A percentile compares a stretch with the other conserved stretches of the same genome.
phyloP scores from a whole-genome alignment of 495 filamentous ascomycete genomes.

The Penicillium coffeae region DNA sequence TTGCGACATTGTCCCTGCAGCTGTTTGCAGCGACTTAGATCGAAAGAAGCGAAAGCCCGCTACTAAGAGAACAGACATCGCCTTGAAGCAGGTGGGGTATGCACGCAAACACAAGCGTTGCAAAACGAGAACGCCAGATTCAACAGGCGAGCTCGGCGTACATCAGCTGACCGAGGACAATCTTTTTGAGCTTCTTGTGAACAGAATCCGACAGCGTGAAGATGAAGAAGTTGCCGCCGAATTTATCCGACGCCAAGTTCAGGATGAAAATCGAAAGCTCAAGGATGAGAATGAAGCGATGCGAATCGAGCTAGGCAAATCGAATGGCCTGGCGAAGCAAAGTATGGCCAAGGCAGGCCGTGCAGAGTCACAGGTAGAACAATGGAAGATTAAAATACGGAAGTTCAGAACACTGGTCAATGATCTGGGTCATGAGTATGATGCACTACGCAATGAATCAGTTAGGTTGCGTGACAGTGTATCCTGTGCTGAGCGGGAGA shows the following conservation, averaged over 20 bases:
- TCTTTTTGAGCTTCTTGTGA: conserved; percentile 36
- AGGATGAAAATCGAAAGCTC: conserved; percentile 18
- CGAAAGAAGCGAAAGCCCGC: no score
- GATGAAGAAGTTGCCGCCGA: conserved; percentile 27
- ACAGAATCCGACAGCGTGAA: conserved; percentile 32
- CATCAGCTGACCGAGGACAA: conserved; percentile 28
- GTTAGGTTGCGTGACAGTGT: conserved; percentile 18
- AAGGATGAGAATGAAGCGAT: conserved; percentile 26
- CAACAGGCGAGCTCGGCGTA: background rate
- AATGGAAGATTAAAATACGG: conserved; percentile 32
- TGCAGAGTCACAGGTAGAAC: conserved; percentile 17
- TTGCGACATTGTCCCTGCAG: no score
- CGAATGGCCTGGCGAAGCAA: conserved; percentile 15
- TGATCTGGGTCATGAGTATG: conserved; percentile 32
- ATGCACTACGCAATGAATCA: conserved; percentile 25
- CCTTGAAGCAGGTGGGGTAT: background rate
- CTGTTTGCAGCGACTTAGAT: no score
- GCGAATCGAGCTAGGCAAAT: conserved; percentile 13
- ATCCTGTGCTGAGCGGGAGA: conserved; percentile 26
- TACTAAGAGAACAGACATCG: background rate
- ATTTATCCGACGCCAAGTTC: conserved; percentile 21
- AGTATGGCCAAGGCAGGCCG: conserved; percentile 10
- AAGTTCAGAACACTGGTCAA: conserved; percentile 35
- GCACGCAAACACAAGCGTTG: conserved; percentile 1
- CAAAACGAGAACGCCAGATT: background rate